Base-by-base conservation (phyloP, 257 asterid genomes). In the Echites panduratus region DNA sequence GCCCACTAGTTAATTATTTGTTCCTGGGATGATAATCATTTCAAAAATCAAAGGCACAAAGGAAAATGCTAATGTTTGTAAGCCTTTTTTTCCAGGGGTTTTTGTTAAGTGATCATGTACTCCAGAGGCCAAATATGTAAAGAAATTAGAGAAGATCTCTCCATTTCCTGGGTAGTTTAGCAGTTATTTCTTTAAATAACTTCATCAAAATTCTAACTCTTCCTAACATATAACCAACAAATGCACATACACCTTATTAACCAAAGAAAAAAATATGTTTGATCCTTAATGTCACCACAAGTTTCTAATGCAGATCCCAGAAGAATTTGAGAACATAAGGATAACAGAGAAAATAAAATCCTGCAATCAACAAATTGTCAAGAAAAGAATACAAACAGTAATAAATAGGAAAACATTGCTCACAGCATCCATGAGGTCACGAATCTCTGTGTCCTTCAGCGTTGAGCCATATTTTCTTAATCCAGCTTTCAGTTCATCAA, bases 401-500 rank as follows among this genome's bases (percentile, higher is more conserved):
- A 22, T 43, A 61, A 13, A 52, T 57, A 70, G 61, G 58, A 66
- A 58, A 79, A 48, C 73, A 54, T 75, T 75, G 27, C 87, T 73
- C 85, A 92, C 97, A 62, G 97, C 97, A 74, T 89, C 96, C 97
- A 92, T 92, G 71, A 92, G 96, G 81, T 92, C 97, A 38, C 92
- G 95, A 59, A 92, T 89, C 84, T 92, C 97, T 58, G 77, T 84
- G 77, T 92, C 97, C 84, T 89, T 92, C 58, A 92, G 79, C 68
- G 97, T 89, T 52, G 97, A 92, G 59, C 97, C 97, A 26, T 92
- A 89, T 76, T 92, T 92, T 80, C 92, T 88, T 84, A 92, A 83
- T 76, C 98, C 98, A 84, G 85, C 91, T 84, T 92, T 90, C 71
- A 92, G 96, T 83, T 92, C 98, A 72, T 92, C 98, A 78, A 90